These are phyloP conservation scores for Colletotrichum kahawae DNA, from an alignment of 2,329 filamentous ascomycete species.

Conservation along the genomic window DNA sequence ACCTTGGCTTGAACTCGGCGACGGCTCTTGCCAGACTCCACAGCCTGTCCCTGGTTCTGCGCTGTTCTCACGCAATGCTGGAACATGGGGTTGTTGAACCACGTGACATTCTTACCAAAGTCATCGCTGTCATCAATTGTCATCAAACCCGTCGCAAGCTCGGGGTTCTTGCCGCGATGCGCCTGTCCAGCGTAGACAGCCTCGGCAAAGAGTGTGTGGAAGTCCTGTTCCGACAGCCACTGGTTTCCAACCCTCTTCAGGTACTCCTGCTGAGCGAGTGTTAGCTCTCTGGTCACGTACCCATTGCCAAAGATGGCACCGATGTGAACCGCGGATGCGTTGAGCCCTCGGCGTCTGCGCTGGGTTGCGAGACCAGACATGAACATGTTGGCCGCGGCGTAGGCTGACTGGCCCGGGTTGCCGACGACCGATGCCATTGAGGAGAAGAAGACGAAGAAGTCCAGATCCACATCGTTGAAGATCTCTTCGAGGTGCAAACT, in stretches of 20 bases:
- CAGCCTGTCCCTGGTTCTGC: background rate
- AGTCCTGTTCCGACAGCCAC: constrained; percentile 31
- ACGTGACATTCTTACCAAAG: background rate
- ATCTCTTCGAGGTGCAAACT: constrained; percentile 35
- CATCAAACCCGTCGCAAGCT: background rate
- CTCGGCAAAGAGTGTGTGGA: constrained; percentile 47
- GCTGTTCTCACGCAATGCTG: background rate
- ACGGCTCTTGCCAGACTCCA: background rate
- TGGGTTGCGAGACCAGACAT: constrained; percentile 40
- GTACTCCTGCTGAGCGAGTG: constrained; percentile 2
- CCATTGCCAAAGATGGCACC: constrained; percentile 45
- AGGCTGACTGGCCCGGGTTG: constrained; percentile 45
- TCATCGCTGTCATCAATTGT: background rate
- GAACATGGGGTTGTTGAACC: background rate
- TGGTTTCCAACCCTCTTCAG: background rate
- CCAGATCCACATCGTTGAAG: constrained; percentile 22
- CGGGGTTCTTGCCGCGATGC: background rate
- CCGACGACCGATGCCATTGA: constrained; percentile 32
- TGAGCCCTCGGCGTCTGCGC: constrained; percentile 38
- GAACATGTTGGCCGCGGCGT: constrained; percentile 49
- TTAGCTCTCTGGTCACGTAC: constrained; percentile 33
- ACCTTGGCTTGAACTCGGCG: background rate
- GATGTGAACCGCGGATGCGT: constrained; percentile 41
- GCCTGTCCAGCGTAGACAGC: constrained; percentile 38
- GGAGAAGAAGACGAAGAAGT: constrained; percentile 42